Conservation (phyloP, 2,329 filamentous ascomycete species). For the Karstenula rhodostoma region DNA sequence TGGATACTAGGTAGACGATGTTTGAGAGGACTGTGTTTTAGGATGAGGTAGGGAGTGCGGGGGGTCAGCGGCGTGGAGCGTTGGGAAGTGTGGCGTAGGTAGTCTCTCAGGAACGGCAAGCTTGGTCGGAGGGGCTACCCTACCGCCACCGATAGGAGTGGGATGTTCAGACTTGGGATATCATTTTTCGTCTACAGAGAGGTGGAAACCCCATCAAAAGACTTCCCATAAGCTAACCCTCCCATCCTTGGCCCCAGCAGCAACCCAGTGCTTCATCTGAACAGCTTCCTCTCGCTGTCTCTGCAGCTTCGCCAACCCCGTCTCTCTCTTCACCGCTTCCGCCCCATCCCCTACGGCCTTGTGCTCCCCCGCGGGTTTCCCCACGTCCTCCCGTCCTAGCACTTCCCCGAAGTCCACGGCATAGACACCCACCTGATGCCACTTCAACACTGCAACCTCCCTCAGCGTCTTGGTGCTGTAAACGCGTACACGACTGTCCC, state of each 20-base stretch:
- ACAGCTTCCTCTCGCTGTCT: constrained; percentile 60
- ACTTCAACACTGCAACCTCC: constrained; percentile 90
- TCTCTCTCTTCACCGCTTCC: constrained; percentile 20
- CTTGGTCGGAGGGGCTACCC: background rate
- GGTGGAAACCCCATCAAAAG: constrained; percentile 58
- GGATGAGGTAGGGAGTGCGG: no score
- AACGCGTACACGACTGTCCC: constrained; percentile 83
- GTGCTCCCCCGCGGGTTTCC: background rate
- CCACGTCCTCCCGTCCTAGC: constrained; percentile 22
- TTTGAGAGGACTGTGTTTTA: no score
- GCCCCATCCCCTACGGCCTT: background rate
- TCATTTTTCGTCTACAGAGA: no score
- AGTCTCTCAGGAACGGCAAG: no score
- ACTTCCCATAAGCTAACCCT: constrained; percentile 97
- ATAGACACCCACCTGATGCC: constrained; percentile 91
- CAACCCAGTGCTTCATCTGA: constrained; percentile 83
- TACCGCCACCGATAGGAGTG: no score
- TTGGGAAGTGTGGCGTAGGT: no score
- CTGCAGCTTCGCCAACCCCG: constrained; percentile 35
- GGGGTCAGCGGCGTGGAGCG: no score
- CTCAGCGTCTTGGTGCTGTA: constrained; percentile 83
- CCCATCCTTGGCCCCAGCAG: constrained; percentile 90
- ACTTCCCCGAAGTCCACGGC: constrained; percentile 74
- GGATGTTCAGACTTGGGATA: no score
- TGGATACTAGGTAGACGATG: background rate